Base-by-base conservation (phyloP, 805 yeast genomes). In the Sugiyamaella lignohabitans region DNA sequence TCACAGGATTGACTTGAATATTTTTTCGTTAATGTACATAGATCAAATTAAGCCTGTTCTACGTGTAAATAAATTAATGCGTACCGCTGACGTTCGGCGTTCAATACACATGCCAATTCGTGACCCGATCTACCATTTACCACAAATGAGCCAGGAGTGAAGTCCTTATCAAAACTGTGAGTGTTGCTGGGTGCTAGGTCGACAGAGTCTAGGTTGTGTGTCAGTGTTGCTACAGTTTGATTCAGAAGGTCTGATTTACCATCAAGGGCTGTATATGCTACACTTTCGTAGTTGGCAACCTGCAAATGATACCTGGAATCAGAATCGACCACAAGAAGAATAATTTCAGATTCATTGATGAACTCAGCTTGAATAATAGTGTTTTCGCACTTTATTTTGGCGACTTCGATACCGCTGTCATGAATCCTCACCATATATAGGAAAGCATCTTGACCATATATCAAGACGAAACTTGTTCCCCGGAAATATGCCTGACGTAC, bases 61-160 rank as follows among this genome's bases (percentile, higher is more conserved):
- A 37, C 51, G 20, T 53, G 54, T 20, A 54, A 34, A 34, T 47
- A 51, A 32, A 53, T 44, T 23, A 53, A 49, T 10, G 40, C 17
- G 38, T 46, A 49, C 16, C 46, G 35, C 38, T 48, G 52, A 11
- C 23, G 22, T 16, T 45, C 50, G 2, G 29, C 16, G 35, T 34
- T 40, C 3, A 54, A 38, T 19, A 54, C 19, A 22, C 54, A 48
- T 1, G 50, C 58, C 8, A 54, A 42, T n/a, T 46, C 38, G 14
- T 48, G 18, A 2, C 42, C 47, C 3, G n/a, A 14, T 10, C 14
- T 29, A 16, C 55, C 55, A 27, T 53, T 53, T 19, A 53, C 34
- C 10, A 46, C 43, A 14, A 52, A 35, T 35, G 21, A 19, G 8
- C 36, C 36, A 46, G 34, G 22, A 17, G 22, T 30, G 22, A n/a